phyloP scores from a whole-genome alignment of 257 asterid genomes.

The Agastache rugosa region DNA sequence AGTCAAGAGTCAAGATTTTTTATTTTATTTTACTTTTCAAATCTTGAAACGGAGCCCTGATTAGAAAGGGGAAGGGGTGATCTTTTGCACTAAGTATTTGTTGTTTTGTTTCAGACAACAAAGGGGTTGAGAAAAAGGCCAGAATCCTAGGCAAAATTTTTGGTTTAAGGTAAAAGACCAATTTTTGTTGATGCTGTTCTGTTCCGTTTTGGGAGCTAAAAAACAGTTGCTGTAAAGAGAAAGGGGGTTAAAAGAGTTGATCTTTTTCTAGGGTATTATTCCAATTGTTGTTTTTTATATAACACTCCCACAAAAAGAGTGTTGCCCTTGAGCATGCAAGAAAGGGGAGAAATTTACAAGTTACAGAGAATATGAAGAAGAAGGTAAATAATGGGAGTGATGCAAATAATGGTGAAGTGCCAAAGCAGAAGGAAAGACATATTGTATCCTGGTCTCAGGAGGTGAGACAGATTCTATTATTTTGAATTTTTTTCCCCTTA shows the following conservation, averaged over 20 bases:
- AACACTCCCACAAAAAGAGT: conserved; percentile 45
- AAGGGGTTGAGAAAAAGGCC: conserved; percentile 45
- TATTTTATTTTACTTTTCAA: conserved; percentile 5
- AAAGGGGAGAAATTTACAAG: conserved; percentile 50
- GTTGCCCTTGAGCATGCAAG: conserved; percentile 78
- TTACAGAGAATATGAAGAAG: conserved; percentile 72
- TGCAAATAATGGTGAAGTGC: conserved; percentile 47
- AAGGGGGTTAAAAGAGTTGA: conserved; percentile 50
- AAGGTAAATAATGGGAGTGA: conserved; percentile 46
- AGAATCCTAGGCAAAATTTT: conserved; percentile 63
- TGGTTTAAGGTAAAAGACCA: conserved; percentile 45
- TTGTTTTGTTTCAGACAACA: conserved; percentile 40
- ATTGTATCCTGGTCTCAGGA: conserved; percentile 99
- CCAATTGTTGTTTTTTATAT: conserved; percentile 52
- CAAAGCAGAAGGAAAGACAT: conserved; percentile 87
- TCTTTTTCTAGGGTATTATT: conserved; percentile 46
- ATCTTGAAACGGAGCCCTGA: conserved; percentile 39
- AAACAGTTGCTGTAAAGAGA: conserved; percentile 54
- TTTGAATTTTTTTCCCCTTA: neutral
- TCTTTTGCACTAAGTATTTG: conserved; percentile 24
- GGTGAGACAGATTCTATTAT: conserved; percentile 55
- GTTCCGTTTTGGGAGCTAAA: conserved; percentile 53
- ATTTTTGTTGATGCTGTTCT: conserved; percentile 49
- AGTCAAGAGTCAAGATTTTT: conserved; percentile 19
- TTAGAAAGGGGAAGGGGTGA: conserved; percentile 34